Percentiles rank a stretch among this genome's conserved stretches.
These are phyloP conservation scores for Lolium perenne DNA, from an alignment of 176 grass and related monocot genomes.

Conservation along the genomic window DNA sequence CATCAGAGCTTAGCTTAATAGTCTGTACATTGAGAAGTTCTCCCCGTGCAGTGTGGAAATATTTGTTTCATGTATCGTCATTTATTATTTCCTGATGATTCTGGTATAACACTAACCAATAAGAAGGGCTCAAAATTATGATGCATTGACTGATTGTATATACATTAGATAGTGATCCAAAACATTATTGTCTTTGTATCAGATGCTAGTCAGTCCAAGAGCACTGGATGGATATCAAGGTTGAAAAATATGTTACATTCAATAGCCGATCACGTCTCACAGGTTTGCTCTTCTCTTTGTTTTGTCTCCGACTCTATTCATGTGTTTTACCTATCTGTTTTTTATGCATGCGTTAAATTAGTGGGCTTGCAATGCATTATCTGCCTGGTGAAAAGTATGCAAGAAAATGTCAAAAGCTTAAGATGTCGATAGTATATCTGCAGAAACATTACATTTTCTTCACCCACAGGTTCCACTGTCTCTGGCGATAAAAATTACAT, in stretches of 20 bases:
- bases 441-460: slow-evolving; percentile 32
- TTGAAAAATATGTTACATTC: slow-evolving; percentile 92
- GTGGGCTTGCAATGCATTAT: not conserved
- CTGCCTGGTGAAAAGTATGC: slow-evolving; percentile 26
- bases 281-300: slow-evolving; percentile 56
- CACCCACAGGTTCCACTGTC: slow-evolving; percentile 80
- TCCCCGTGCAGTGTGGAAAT: not conserved
- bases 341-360: not conserved
- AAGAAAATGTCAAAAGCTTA: not conserved
- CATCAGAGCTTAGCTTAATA: not conserved
- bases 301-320: not conserved
- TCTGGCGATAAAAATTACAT: slow-evolving; percentile 71
- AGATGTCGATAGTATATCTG: not conserved
- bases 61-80: not conserved
- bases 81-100: slow-evolving; percentile 11
- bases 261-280: slow-evolving; percentile 94
- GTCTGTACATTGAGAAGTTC: not conserved
- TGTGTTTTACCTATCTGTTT: not conserved
- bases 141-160: slow-evolving; percentile 24
- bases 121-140: not conserved
- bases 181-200: slow-evolving; percentile 39
- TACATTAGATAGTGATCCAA: slow-evolving; percentile 20
- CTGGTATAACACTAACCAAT: not conserved
- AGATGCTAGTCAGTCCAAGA: slow-evolving; percentile 74
- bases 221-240: slow-evolving; percentile 77